A percentile compares a stretch with the other conserved stretches of the same genome.
phyloP scores from a whole-genome alignment of 345 rosid genomes.

The Nephelium lappaceum region DNA sequence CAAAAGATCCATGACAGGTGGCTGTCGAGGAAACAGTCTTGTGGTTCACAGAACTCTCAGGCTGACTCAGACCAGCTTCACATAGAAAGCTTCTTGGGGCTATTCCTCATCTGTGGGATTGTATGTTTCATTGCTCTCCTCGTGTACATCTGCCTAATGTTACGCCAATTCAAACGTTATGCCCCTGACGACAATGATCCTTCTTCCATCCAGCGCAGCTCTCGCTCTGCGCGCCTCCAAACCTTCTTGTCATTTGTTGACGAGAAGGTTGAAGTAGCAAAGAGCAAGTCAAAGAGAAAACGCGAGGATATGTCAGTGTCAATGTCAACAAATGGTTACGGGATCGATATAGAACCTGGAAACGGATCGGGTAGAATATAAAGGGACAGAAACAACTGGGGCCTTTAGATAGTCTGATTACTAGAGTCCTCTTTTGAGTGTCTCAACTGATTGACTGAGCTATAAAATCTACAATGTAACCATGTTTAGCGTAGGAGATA shows the following conservation, averaged over 20 bases:
- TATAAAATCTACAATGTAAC: background rate
- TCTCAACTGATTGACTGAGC: background rate
- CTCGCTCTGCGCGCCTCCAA: slow-evolving; percentile 54
- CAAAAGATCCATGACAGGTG: slow-evolving; percentile 74
- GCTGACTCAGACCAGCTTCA: slow-evolving; percentile 67
- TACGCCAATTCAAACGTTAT: slow-evolving; percentile 51
- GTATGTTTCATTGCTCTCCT: slow-evolving; percentile 61
- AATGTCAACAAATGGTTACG: slow-evolving; percentile 21
- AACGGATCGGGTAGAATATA: slow-evolving; percentile 25
- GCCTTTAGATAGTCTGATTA: slow-evolving; percentile 11
- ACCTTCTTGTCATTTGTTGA: slow-evolving; percentile 70
- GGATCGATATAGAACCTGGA: slow-evolving; percentile 16
- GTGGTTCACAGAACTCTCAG: slow-evolving; percentile 41
- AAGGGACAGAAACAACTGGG: slow-evolving; percentile 19
- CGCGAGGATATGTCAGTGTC: slow-evolving; percentile 31
- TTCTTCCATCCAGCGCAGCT: slow-evolving; percentile 35
- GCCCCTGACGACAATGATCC: slow-evolving; percentile 35
- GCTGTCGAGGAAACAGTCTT: slow-evolving; percentile 53
- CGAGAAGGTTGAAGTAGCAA: slow-evolving; percentile 51
- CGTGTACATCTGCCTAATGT: slow-evolving; percentile 51
- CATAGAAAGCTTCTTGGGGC: slow-evolving; percentile 79
- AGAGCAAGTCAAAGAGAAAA: slow-evolving; percentile 63
- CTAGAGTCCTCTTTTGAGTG: background rate
- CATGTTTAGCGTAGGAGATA: background rate
- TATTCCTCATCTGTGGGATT: slow-evolving; percentile 76